These are phyloP conservation scores for Aspergillus brunneoviolaceus DNA, from an alignment of 2,329 filamentous ascomycete genomes.

Conservation along the genomic window DNA sequence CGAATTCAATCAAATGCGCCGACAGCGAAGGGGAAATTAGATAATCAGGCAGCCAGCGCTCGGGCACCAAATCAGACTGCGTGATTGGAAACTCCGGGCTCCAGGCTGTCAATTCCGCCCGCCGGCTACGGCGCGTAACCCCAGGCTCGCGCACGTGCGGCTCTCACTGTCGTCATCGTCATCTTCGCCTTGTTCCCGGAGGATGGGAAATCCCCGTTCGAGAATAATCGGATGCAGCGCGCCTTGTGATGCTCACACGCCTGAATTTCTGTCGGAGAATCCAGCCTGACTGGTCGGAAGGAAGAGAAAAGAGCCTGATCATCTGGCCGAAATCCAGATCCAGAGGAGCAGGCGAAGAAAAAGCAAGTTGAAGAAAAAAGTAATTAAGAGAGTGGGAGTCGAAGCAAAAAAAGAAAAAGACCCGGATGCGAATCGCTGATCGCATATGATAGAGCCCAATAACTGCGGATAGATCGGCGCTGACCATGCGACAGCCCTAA, in stretches of 20 bases:
- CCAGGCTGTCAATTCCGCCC: conserved; percentile 14
- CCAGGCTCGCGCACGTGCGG: conserved; percentile 1
- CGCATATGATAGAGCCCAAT: conserved; percentile 5
- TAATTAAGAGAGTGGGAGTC: background rate
- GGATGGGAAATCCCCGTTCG: conserved; percentile 1
- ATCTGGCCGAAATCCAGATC: background rate
- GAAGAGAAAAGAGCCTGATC: background rate
- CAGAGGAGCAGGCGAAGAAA: background rate
- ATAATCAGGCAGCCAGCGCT: conserved; percentile 17
- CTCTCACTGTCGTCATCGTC: conserved; percentile 5
- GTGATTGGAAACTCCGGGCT: conserved; percentile 3
- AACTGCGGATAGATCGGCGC: conserved; percentile 1
- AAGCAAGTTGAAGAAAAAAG: background rate
- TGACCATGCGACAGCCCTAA: conserved; percentile 11
- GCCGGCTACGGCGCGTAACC: conserved; percentile 15
- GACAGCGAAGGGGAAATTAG: conserved; percentile 23
- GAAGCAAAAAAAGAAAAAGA: conserved; percentile 8
- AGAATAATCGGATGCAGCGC: background rate
- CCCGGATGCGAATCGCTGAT: background rate
- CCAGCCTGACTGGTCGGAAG: background rate
- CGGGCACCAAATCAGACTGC: conserved; percentile 15
- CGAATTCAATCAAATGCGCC: conserved; percentile 18
- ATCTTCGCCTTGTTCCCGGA: background rate
- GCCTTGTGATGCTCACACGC: conserved; percentile 4
- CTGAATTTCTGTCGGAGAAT: background rate